Conservation (phyloP, 2,329 filamentous ascomycete species). For the Penicillium capsulatum region DNA sequence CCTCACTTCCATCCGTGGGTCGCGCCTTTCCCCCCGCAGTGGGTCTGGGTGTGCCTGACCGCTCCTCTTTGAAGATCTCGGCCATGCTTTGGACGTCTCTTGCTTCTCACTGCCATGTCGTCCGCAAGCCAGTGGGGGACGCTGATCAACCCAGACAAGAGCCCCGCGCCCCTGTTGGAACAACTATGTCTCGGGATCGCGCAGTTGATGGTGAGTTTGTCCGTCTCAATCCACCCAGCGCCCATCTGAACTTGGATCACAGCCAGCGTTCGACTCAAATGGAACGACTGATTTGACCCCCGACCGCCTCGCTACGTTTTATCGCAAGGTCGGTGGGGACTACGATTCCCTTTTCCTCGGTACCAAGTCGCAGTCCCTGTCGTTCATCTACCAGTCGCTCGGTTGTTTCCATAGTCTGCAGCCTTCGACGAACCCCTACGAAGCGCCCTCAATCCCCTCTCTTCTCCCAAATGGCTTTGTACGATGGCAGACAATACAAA, state of each 20-base stretch:
- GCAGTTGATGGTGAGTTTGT: constrained; percentile 62
- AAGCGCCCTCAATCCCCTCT: constrained; percentile 72
- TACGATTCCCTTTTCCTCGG: constrained; percentile 77
- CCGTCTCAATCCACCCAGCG: not conserved
- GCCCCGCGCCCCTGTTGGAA: constrained; percentile 62
- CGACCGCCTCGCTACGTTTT: constrained; percentile 70
- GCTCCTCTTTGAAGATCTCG: constrained; percentile 13
- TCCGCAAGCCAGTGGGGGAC: constrained; percentile 52
- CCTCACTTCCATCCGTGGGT: not conserved
- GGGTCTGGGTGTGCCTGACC: constrained; percentile 25
- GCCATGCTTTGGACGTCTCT: no score
- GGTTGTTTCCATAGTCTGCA: constrained; percentile 87
- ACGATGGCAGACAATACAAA: constrained; percentile 88
- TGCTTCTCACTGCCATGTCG: constrained; percentile 26
- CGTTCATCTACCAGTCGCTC: constrained; percentile 86
- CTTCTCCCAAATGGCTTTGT: constrained; percentile 81
- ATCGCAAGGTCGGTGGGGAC: constrained; percentile 68
- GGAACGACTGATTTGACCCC: constrained; percentile 50
- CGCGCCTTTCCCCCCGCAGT: constrained; percentile 15
- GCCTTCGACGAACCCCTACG: constrained; percentile 65
- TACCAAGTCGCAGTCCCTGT: constrained; percentile 69
- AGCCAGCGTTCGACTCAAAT: constrained; percentile 33
- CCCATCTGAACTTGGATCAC: constrained; percentile 2
- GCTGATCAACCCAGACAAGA: constrained; percentile 65
- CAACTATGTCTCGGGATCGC: constrained; percentile 66